A percentile compares a stretch with the other conserved stretches of the same genome.
phyloP scores from a whole-genome alignment of 2,329 filamentous ascomycete genomes.

The Plectosphaerella sp. region DNA sequence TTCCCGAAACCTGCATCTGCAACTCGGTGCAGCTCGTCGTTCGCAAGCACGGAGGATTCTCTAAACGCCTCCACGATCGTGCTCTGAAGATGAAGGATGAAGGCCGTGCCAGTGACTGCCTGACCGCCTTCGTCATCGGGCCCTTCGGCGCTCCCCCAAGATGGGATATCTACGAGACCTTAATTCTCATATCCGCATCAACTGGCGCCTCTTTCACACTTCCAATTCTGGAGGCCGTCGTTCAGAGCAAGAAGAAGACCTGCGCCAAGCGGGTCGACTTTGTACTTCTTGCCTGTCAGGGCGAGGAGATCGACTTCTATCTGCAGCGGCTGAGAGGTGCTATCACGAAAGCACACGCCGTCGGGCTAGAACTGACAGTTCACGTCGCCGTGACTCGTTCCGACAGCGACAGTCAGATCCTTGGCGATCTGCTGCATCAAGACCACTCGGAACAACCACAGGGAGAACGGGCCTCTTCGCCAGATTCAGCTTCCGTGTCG shows the following conservation, averaged over 20 bases:
- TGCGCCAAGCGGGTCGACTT: conserved; percentile 52
- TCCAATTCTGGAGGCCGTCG: conserved; percentile 52
- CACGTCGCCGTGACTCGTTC: conserved; percentile 50
- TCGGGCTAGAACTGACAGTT: conserved; percentile 45
- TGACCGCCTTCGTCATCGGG: conserved; percentile 48
- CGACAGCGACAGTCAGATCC: not conserved
- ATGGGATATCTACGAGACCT: conserved; percentile 55
- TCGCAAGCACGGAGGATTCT: conserved; percentile 53
- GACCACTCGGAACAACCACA: not conserved
- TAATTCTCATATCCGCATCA: conserved; percentile 56
- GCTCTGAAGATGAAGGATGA: conserved; percentile 13
- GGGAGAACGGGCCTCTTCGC: not conserved
- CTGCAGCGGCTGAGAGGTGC: conserved; percentile 42
- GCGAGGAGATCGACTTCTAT: conserved; percentile 53
- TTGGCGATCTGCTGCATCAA: not conserved
- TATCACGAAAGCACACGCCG: conserved; percentile 33
- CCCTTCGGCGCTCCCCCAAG: conserved; percentile 51
- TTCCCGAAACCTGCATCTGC: conserved; percentile 48
- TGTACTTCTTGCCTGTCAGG: conserved; percentile 44
- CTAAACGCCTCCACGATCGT: conserved; percentile 42
- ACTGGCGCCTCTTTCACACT: conserved; percentile 59
- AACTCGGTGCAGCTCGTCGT: conserved; percentile 57
- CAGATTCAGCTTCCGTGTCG: not conserved
- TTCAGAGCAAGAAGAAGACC: conserved; percentile 31
- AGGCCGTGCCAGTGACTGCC: conserved; percentile 11